Evolutionary conservation across 129 eudicot genomes (phyloP), one percentile per base, ranked within the genome.

Genomic region (Calendula officinalis): DNA sequence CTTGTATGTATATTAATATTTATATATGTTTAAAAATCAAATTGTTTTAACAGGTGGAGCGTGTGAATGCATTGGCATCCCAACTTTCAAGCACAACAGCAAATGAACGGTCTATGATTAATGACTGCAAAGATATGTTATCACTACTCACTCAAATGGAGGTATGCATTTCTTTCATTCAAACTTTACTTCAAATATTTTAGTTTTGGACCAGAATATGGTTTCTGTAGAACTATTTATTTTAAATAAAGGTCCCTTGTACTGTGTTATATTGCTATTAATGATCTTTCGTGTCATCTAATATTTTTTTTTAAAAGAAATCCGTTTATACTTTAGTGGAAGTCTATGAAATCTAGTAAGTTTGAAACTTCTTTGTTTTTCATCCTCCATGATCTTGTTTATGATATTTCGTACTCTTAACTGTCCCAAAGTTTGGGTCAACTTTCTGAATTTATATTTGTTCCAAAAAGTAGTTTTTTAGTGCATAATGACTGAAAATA

Each of bases 41-140:
- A 13, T 30, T 5, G 1, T 45, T 13, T 66, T n/a, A 45, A 65
- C 79, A 91, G 98, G 94, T 82, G 33, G 96, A 91, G 75, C 77
- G 80, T 66, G 78, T 79, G 71, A 84, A 78, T 46, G 67, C 74
- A 30, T 66, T 87, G 78, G 84, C 80, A 54, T 77, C 86, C 48
- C 94, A 84, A 74, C 88, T 91, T 59, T 86, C 90, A 14, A 81
- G 73, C 52, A 30, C 79, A 49, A 72, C 84, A 17, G 56, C 80
- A 68, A 60, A 76, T 7, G 98, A 87, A 75, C 81, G 75, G 44
- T 70, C 62, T 68, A 59, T 39, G 56, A 75, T 91, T 30, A 75
- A 80, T 70, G 78, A 81, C 62, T 91, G 90, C 83, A 91, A 66
- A 64, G 98, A 80, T 62, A 34, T 74, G 40, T 52, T 91, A 78